Base-by-base conservation (phyloP, 2,329 filamentous ascomycete species). In the Aspergillus flavus region DNA sequence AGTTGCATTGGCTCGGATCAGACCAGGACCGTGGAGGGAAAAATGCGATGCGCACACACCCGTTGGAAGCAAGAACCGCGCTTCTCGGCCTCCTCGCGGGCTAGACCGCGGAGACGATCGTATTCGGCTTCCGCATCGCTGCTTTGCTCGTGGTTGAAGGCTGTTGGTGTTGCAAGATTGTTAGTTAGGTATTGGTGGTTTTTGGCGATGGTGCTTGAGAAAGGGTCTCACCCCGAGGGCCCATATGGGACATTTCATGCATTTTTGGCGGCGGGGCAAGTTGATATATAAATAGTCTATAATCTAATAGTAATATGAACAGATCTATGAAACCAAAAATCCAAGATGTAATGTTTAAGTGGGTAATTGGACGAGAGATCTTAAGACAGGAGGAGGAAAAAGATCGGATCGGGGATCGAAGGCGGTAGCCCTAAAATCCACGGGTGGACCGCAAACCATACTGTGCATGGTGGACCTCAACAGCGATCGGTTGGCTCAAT, bases 31-130 rank as follows among this genome's bases (percentile, higher is more conserved):
- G 19, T 6, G 56, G 9, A 21, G 46, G 58, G 32, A 14, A 11
- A n/a, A 57, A 16, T 9, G 46, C 34, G 19, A 28, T 54, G 39
- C 54, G 53, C 56, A 53, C 60, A 61, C 82, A 92, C 90, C 73
- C 84, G 84, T 67, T 92, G 87, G 74, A 93, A 94, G 81, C 91
- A 96, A 58, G 86, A 84, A 67, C 87, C 87, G 69, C 92, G 91
- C 81, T 95, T 92, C 58, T 84, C 82, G 63, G 91, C 92, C 83
- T 97, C 94, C 72, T 88, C 84, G 67, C 92, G 89, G 21, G 94
- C 95, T 21, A 94, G 85, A 70, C 90, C 89, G 73, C 95, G 92
- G 52, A 98, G 86, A 59, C 92, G 91, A 76, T 98, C 94, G 79
- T 98, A 98, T 81, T 98, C 94, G 70, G 85, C 87, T 82, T 98